phyloP scores from a whole-genome alignment of 805 yeast species.

The Cyberlindnera maritima region DNA sequence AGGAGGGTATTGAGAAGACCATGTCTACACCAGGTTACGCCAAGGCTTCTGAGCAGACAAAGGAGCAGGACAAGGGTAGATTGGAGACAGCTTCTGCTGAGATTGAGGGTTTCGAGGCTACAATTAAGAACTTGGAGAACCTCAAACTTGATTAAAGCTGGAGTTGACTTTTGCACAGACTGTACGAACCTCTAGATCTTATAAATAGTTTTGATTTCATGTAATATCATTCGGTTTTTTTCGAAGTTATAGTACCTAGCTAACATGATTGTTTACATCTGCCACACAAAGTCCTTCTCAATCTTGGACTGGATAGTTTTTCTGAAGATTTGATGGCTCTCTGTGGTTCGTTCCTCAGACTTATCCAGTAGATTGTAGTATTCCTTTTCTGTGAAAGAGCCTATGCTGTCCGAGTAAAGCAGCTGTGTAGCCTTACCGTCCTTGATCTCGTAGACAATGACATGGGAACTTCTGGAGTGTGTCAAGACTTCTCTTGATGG shows the following conservation, averaged over 20 bases:
- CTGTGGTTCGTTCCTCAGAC: slow-evolving; percentile 47
- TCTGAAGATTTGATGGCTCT: slow-evolving; percentile 49
- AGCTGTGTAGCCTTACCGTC: slow-evolving; percentile 51
- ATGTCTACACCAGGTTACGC: slow-evolving; percentile 72
- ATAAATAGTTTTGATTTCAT: neutral
- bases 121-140: slow-evolving; percentile 80
- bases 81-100: slow-evolving; percentile 77
- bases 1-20: slow-evolving; percentile 65
- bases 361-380: slow-evolving; percentile 50
- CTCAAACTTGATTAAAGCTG: slow-evolving; percentile 52
- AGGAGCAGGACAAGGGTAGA: slow-evolving; percentile 68
- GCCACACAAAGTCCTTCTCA: slow-evolving; percentile 60
- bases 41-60: slow-evolving; percentile 81
- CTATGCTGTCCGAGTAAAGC: slow-evolving; percentile 69
- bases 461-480: slow-evolving; percentile 56
- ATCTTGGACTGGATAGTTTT: slow-evolving; percentile 46
- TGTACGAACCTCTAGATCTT: too few species aligned
- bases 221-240: too few species aligned
- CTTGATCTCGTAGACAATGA: slow-evolving; percentile 56
- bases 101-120: slow-evolving; percentile 83
- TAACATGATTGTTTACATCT: slow-evolving; percentile 17
- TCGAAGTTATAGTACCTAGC: too few species aligned
- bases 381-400: slow-evolving; percentile 58
- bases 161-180: too few species aligned
- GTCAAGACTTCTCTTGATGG: slow-evolving; percentile 48